Conservation (phyloP, 352 stramenopile genomes). For the Phytophthora fragariaefolia region DNA sequence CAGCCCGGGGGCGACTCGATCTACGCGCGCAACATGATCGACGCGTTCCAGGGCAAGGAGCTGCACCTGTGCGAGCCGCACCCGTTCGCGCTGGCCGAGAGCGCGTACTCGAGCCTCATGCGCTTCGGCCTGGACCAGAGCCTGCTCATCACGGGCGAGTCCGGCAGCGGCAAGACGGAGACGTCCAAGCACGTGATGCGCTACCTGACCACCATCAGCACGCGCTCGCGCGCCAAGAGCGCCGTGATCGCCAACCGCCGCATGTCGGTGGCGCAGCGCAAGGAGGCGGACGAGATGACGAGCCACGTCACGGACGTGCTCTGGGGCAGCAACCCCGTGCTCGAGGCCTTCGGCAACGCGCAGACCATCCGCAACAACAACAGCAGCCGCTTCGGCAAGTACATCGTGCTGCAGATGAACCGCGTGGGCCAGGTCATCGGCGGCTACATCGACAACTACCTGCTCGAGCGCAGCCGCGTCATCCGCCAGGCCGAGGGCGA, state of each 20-base stretch:
- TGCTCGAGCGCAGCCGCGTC: constrained; percentile 93
- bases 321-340: constrained; percentile 83
- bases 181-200: constrained; percentile 97
- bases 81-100: constrained; percentile 87
- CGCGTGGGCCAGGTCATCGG: constrained; percentile 78
- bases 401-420: constrained; percentile 89
- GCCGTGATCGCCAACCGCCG: constrained; percentile 77
- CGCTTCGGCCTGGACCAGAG: constrained; percentile 85
- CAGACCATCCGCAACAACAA: constrained; percentile 92
- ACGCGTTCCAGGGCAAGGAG: constrained; percentile 82
- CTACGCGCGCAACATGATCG: constrained; percentile 81
- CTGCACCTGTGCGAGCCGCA: constrained; percentile 85
- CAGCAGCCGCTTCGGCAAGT: constrained; percentile 87
- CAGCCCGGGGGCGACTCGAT: constrained; percentile 75
- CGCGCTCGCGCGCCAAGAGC: constrained; percentile 67
- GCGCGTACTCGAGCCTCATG: constrained; percentile 91
- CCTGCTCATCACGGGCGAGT: constrained; percentile 88
- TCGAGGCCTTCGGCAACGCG: constrained; percentile 87
- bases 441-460: constrained; percentile 90
- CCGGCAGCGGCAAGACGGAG: constrained; percentile 93
- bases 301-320: constrained; percentile 76
- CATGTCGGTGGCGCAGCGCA: constrained; percentile 80
- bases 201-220: constrained; percentile 91
- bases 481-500: constrained; percentile 88
- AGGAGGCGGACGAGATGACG: constrained; percentile 76